Base-by-base conservation (phyloP, 768 basidiomycete species). In the Phanerochaete carnosa region DNA sequence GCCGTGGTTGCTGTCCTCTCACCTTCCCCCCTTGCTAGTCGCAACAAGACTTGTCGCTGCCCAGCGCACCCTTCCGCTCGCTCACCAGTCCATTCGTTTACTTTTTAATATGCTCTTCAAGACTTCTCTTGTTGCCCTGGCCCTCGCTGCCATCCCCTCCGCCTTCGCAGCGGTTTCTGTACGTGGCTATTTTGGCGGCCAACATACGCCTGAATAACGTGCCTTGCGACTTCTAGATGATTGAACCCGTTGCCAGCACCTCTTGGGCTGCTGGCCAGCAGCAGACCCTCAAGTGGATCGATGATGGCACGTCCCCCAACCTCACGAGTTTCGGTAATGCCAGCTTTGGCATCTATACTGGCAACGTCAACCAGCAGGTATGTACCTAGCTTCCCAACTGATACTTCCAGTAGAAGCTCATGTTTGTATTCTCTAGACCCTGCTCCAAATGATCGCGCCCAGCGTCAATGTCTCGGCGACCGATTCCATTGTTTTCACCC, bases 351-450 rank as follows among this genome's bases (percentile, higher is more conserved):
- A 80, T 93, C 73, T 91, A 84, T 64, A 80, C 73, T 55, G 90
- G 90, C 45, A 89, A 83, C 68, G 73, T 79, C 30, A 71, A 68
- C 12, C 76, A 83, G 65, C 90, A 92, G 83, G 89, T 88, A 8
- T 19, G 39, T 43, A 19, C 39, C 39, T 23, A 46, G 25, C 9
- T 55, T 26, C 7, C 33, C 43, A 28, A 2, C 8, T 25, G n/a
- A 22, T 11, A 5, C 25, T 19, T 8, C 29, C 33, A 26, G 4
- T 3, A 49, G 13, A 23, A 15, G 32, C 13, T 58, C 15, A 37
- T 45, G 49, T 19, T 33, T 19, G 46, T 55, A 51, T n/a, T 9
- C 0, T n/a, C 59, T 32, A 83, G 90, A 88, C 87, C 3, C 66
- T 65, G 6, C 74, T 92, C 33, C 89, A 89, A 72, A 56, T 63